Conservation (phyloP, 2,329 filamentous ascomycete genomes). For the Microdochium nivale region DNA sequence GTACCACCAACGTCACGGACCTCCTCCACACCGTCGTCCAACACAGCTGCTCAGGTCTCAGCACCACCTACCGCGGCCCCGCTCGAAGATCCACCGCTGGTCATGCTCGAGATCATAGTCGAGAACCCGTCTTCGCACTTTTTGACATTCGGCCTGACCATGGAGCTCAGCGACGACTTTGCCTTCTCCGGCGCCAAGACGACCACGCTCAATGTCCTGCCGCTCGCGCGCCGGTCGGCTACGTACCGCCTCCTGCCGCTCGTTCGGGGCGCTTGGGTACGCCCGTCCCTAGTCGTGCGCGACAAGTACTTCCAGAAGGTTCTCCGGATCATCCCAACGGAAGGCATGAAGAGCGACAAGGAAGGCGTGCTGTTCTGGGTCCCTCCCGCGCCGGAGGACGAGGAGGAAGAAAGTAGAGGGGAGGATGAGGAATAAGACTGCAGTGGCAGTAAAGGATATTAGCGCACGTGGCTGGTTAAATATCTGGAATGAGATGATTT, state of each 20-base stretch:
- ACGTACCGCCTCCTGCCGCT: slow-evolving; percentile 68
- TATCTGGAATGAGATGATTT: too few species aligned
- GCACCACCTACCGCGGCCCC: slow-evolving; percentile 11
- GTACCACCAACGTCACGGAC: slow-evolving; percentile 10
- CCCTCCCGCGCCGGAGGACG: slow-evolving; percentile 29
- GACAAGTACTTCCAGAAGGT: slow-evolving; percentile 94
- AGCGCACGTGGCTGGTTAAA: too few species aligned
- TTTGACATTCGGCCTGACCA: slow-evolving; percentile 81
- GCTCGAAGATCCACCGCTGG: slow-evolving; percentile 25
- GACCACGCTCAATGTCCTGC: slow-evolving; percentile 70
- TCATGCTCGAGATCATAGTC: slow-evolving; percentile 53
- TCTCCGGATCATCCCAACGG: slow-evolving; percentile 70
- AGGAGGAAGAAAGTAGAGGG: slow-evolving; percentile 10
- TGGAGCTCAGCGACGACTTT: slow-evolving; percentile 90
- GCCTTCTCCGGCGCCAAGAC: slow-evolving; percentile 87
- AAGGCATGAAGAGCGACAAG: slow-evolving; percentile 58
- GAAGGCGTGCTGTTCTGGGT: slow-evolving; percentile 58
- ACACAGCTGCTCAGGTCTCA: slow-evolving; percentile 9
- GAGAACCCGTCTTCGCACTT: slow-evolving; percentile 95
- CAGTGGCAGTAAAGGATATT: too few species aligned
- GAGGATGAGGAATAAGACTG: not conserved
- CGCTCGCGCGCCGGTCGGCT: slow-evolving; percentile 67
- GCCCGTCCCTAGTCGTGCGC: slow-evolving; percentile 65
- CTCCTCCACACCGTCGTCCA: not conserved
- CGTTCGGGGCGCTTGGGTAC: slow-evolving; percentile 57